Evolutionary conservation across 2,329 filamentous ascomycete genomes (phyloP).

Genomic region (Tolypocladium endophyticum): DNA sequence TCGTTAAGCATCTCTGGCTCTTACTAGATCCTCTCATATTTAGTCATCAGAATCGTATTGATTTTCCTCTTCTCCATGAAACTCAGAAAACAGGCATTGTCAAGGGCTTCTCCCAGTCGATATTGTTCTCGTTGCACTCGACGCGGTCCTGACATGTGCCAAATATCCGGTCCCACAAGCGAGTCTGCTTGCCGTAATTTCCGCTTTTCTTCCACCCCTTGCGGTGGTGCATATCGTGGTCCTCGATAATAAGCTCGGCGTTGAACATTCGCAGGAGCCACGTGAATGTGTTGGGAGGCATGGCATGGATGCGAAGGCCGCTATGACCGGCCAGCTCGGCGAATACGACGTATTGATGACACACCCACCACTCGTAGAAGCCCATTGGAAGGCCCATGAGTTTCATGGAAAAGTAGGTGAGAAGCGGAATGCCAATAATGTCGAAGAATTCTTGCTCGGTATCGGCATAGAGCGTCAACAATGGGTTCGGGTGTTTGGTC

Average conservation of each 20-base stretch:
- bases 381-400: constrained; percentile 26
- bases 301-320: constrained; percentile 23
- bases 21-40: too few species aligned
- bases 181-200: constrained; percentile 28
- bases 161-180: constrained; percentile 24
- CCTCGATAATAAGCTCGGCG: constrained; percentile 27
- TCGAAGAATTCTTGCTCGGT: constrained; percentile 30
- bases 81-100: constrained; percentile 15
- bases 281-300: constrained; percentile 18
- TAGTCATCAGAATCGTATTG: too few species aligned
- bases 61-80: not conserved
- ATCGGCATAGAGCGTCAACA: constrained; percentile 29
- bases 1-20: too few species aligned
- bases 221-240: constrained; percentile 28
- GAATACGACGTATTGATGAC: constrained; percentile 30
- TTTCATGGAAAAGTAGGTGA: constrained; percentile 23
- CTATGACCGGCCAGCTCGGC: constrained; percentile 26
- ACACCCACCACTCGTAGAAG: constrained; percentile 36
- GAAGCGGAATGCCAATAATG: constrained; percentile 26
- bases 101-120: constrained; percentile 17
- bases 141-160: constrained; percentile 24
- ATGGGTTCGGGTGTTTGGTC: constrained; percentile 32
- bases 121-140: constrained; percentile 18
- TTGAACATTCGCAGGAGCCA: constrained; percentile 21
- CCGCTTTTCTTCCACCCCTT: constrained; percentile 24